Evolutionary conservation across 305 asterid species (phyloP).

Genomic region (Fraxinus latifolia): DNA sequence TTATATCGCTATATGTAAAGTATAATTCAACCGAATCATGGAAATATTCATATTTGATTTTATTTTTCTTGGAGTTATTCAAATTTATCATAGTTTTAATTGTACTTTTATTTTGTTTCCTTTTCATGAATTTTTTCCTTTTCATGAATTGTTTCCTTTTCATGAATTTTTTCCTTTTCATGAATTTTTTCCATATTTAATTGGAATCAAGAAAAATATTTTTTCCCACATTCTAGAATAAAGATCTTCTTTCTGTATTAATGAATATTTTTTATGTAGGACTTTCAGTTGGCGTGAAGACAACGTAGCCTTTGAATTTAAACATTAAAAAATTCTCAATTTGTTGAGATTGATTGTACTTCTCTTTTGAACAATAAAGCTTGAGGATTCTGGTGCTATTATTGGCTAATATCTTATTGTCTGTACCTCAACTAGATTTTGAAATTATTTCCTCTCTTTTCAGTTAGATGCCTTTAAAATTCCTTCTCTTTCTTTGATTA

Average conservation of each 20-base stretch:
- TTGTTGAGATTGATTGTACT: neutral
- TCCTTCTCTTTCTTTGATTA: neutral
- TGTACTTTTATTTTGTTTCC: neutral
- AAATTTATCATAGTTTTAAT: neutral
- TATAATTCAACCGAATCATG: neutral
- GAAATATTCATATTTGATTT: neutral
- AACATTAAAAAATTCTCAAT: neutral
- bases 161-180: neutral
- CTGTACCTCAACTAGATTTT: slow-evolving; percentile 6
- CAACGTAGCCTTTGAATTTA: neutral
- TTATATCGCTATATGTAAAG: neutral
- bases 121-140: neutral
- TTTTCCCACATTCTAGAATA: neutral
- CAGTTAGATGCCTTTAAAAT: slow-evolving; percentile 18
- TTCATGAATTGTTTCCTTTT: neutral
- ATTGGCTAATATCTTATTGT: slow-evolving; percentile 19
- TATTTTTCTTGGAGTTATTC: neutral
- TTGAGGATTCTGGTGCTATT: slow-evolving; percentile 22
- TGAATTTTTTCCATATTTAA: neutral
- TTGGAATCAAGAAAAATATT: neutral
- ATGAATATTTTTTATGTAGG: neutral
- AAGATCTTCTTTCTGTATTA: neutral
- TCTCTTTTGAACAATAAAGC: neutral
- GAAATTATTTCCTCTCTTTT: slow-evolving; percentile 19
- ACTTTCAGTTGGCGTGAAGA: neutral